These are phyloP conservation scores for Senna tora DNA, from an alignment of 306 rosid genomes.

Conservation along the genomic window DNA sequence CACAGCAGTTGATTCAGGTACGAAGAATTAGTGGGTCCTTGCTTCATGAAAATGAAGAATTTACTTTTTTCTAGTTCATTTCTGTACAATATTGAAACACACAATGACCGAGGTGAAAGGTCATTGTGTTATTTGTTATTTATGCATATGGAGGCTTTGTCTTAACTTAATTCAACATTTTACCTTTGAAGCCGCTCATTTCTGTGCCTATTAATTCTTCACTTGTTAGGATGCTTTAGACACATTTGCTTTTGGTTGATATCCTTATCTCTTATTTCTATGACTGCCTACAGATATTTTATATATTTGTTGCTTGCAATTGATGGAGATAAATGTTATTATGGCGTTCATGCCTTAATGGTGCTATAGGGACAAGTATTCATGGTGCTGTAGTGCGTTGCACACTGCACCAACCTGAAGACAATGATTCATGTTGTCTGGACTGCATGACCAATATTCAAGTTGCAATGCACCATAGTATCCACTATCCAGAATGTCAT, in stretches of 20 bases:
- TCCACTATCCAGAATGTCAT: too few species aligned
- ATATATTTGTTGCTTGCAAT: neutral
- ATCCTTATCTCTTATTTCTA: neutral
- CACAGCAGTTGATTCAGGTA: slow-evolving; percentile 93
- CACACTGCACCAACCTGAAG: neutral
- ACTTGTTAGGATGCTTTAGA: slow-evolving; percentile 21
- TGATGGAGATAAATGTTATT: neutral
- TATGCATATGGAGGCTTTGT: neutral
- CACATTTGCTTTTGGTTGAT: neutral
- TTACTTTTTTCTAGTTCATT: slow-evolving; percentile 9
- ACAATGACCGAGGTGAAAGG: neutral
- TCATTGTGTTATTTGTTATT: neutral
- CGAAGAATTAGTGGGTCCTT: slow-evolving; percentile 16
- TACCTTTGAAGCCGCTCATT: slow-evolving; percentile 22
- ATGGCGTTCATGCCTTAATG: neutral
- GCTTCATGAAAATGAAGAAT: slow-evolving; percentile 5
- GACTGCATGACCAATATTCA: neutral
- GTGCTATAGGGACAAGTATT: neutral
- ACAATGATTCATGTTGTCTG: neutral
- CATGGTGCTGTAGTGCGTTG: neutral
- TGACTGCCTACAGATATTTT: neutral
- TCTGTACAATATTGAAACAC: neutral
- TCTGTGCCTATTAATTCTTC: slow-evolving; percentile 22
- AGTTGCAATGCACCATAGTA: neutral
- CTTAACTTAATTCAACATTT: neutral